Percentiles rank a stretch among this genome's conserved stretches.
phyloP scores from a whole-genome alignment of 768 basidiomycete genomes.

The Panaeolus papilionaceus region DNA sequence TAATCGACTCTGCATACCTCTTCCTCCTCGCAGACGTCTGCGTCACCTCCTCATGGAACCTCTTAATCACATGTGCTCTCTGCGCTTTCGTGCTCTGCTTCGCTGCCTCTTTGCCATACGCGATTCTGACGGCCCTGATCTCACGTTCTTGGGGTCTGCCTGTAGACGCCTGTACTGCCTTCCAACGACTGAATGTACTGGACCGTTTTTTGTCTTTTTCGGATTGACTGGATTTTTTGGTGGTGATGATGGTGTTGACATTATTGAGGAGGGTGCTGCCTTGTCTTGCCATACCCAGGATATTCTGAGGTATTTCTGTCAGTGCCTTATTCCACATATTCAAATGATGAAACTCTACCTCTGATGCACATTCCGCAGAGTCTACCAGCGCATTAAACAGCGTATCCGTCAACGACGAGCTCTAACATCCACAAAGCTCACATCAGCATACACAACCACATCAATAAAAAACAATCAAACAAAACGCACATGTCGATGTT shows the following conservation, averaged over 20 bases:
- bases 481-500: neutral
- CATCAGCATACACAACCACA: neutral
- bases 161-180: slow-evolving; percentile 37
- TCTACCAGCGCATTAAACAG: neutral
- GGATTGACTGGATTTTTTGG: neutral
- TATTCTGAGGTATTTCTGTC: neutral
- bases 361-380: slow-evolving; percentile 4
- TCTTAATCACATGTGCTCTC: slow-evolving; percentile 38
- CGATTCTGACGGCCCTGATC: slow-evolving; percentile 42
- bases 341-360: neutral
- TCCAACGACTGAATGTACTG: slow-evolving; percentile 30
- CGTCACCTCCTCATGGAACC: slow-evolving; percentile 42
- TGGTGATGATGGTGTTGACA: neutral
- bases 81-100: slow-evolving; percentile 40
- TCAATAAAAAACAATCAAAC: neutral
- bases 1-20: slow-evolving; percentile 38
- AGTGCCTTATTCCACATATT: neutral
- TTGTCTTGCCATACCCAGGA: neutral
- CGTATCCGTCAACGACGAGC: neutral
- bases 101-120: slow-evolving; percentile 46
- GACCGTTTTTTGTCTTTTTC: neutral
- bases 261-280: neutral
- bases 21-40: slow-evolving; percentile 40
- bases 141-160: slow-evolving; percentile 39
- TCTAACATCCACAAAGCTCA: neutral